Evolutionary conservation across 345 rosid genomes (phyloP).

Genomic region (Eucalyptus marginata): DNA sequence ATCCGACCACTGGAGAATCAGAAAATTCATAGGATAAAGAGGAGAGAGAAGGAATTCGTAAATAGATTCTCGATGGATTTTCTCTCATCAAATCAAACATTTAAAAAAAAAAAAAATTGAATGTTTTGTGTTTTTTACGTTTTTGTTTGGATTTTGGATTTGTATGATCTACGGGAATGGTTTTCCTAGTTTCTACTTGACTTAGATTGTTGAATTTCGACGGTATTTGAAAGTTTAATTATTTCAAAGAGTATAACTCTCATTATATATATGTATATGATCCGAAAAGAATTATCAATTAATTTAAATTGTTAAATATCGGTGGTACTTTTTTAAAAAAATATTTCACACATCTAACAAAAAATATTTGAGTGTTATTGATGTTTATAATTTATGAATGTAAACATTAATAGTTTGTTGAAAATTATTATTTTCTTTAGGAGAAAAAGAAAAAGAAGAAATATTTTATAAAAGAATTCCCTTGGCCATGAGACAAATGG

Average conservation of each 20-base stretch:
- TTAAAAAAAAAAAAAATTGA: neutral
- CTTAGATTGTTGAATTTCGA: neutral
- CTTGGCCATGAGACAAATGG: neutral
- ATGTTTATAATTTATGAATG: neutral
- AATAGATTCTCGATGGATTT: neutral
- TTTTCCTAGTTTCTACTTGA: neutral
- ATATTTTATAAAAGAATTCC: no score
- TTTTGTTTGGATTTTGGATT: neutral
- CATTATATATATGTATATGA: neutral
- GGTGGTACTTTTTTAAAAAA: fast-evolving
- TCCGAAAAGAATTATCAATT: neutral
- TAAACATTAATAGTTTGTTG: neutral
- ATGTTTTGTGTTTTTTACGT: neutral
- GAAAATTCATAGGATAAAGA: neutral
- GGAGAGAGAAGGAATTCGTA: neutral
- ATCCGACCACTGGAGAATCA: neutral
- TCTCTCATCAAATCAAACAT: neutral
- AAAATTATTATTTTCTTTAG: neutral
- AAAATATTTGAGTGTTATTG: neutral
- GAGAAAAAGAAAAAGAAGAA: neutral
- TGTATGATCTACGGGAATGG: neutral
- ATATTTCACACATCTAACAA: neutral
- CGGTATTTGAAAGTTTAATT: neutral
- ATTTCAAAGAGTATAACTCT: neutral
- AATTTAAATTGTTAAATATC: neutral